Conservation (phyloP, 2,329 filamentous ascomycete species). For the Paraphaeosphaeria sporulosa region DNA sequence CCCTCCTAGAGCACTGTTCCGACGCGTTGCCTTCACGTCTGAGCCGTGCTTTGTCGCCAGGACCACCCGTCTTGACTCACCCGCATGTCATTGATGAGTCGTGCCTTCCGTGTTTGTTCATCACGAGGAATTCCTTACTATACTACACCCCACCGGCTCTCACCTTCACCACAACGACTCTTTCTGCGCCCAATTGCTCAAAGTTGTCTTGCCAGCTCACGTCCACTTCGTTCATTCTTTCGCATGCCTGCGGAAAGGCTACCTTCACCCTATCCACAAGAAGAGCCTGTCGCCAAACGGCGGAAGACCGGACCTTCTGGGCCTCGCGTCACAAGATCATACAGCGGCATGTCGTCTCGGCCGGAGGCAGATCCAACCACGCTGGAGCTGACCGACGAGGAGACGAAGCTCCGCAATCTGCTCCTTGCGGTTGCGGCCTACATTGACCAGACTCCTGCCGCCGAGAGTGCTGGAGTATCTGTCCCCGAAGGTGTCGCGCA, state of each 20-base stretch:
- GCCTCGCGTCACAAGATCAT: conserved; percentile 33
- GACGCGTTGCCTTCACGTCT: neutral
- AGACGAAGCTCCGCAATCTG: conserved; percentile 75
- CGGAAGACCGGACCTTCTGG: conserved; percentile 30
- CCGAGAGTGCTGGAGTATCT: conserved; percentile 40
- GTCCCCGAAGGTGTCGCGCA: conserved; percentile 56
- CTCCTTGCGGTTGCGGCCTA: conserved; percentile 82
- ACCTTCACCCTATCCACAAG: conserved; percentile 25
- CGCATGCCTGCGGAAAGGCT: conserved; percentile 40
- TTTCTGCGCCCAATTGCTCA: neutral
- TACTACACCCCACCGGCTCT: conserved; percentile 29
- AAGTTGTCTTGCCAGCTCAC: neutral
- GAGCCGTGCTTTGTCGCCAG: neutral
- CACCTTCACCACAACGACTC: conserved; percentile 9
- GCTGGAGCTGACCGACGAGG: conserved; percentile 72
- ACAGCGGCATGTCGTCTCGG: conserved; percentile 39
- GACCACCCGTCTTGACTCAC: conserved; percentile 25
- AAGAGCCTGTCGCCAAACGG: conserved; percentile 42
- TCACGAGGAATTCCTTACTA: conserved; percentile 32
- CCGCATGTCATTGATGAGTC: conserved; percentile 41
- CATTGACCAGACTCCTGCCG: conserved; percentile 59
- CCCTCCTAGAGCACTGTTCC: neutral
- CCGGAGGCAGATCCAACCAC: conserved; percentile 24
- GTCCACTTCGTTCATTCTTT: conserved; percentile 19
- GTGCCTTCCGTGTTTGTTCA: conserved; percentile 39